Percentiles rank a stretch among this genome's conserved stretches.
Conservation (phyloP, 1,139 yeast genomes). For the Tardiomyces blankii region DNA sequence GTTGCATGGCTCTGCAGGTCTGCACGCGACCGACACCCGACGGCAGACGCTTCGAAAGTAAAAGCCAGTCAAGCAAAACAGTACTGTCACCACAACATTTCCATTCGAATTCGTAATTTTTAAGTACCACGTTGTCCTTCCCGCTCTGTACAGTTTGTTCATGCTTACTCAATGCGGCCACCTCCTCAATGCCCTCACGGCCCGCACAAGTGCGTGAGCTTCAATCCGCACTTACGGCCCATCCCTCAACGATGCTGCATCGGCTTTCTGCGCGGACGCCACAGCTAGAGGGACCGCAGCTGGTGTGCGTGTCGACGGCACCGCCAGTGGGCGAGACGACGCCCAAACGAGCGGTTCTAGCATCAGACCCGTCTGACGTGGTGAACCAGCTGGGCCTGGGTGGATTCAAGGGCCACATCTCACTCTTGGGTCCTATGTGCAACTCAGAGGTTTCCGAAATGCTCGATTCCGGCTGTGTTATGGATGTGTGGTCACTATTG, state of each 20-base stretch:
- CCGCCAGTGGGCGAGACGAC: background rate
- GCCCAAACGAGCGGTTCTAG: background rate
- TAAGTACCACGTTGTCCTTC: too few species aligned
- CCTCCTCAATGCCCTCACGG: too few species aligned
- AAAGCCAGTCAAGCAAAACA: too few species aligned
- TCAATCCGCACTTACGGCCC: too few species aligned
- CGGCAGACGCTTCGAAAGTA: too few species aligned
- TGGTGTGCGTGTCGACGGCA: background rate
- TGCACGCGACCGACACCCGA: too few species aligned
- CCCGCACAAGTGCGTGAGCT: too few species aligned
- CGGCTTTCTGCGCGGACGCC: background rate
- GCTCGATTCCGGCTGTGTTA: background rate
- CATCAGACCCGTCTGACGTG: background rate
- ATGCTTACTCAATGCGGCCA: too few species aligned
- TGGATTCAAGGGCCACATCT: background rate
- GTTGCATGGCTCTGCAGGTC: too few species aligned
- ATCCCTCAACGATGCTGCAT: background rate
- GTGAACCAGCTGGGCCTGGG: background rate
- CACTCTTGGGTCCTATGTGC: background rate
- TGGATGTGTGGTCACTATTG: background rate
- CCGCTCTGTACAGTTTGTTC: too few species aligned
- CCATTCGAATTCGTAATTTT: too few species aligned
- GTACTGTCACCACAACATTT: too few species aligned
- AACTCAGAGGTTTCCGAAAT: background rate
- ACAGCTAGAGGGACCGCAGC: background rate